Percentiles rank a stretch among this genome's conserved stretches.
Evolutionary conservation across 2,329 filamentous ascomycete species (phyloP).

Genomic region (Aspergillus pseudonomiae): DNA sequence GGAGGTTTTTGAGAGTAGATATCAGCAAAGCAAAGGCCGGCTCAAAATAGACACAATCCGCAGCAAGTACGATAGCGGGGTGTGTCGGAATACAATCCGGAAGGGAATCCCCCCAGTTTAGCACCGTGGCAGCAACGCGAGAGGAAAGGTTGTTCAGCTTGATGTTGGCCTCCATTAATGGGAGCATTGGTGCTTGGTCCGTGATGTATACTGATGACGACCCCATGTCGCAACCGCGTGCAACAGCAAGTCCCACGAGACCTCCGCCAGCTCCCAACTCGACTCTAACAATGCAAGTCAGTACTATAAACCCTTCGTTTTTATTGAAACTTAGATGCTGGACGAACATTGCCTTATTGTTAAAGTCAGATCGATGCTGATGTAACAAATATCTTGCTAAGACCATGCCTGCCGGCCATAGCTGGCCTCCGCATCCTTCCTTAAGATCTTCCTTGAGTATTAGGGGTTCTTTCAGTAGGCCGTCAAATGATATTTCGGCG

Average conservation of each 20-base stretch:
- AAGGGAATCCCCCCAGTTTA: constrained; percentile 71
- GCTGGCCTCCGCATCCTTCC: constrained; percentile 86
- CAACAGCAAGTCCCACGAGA: constrained; percentile 71
- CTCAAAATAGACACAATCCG: constrained; percentile 97
- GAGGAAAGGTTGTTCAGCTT: constrained; percentile 71
- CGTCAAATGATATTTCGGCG: constrained; percentile 67
- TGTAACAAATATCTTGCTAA: constrained; percentile 83
- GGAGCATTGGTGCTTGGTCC: constrained; percentile 83
- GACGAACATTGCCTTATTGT: constrained; percentile 70
- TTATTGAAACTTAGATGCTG: not conserved
- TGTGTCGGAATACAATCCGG: constrained; percentile 43
- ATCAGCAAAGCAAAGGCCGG: constrained; percentile 88
- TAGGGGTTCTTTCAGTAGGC: constrained; percentile 70
- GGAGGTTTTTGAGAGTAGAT: constrained; percentile 72
- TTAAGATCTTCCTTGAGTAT: constrained; percentile 81
- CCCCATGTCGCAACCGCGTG: constrained; percentile 57
- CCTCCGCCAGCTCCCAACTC: constrained; percentile 93
- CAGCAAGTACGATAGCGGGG: constrained; percentile 86
- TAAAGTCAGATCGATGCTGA: constrained; percentile 66
- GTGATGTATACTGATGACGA: constrained; percentile 71
- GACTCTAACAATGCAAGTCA: constrained; percentile 59
- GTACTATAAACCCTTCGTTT: not conserved
- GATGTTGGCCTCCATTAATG: constrained; percentile 86
- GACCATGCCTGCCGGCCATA: constrained; percentile 93
- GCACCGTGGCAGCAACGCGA: constrained; percentile 66